phyloP scores from a whole-genome alignment of 2,329 filamentous ascomycete species.

The Trichothecium roseum region DNA sequence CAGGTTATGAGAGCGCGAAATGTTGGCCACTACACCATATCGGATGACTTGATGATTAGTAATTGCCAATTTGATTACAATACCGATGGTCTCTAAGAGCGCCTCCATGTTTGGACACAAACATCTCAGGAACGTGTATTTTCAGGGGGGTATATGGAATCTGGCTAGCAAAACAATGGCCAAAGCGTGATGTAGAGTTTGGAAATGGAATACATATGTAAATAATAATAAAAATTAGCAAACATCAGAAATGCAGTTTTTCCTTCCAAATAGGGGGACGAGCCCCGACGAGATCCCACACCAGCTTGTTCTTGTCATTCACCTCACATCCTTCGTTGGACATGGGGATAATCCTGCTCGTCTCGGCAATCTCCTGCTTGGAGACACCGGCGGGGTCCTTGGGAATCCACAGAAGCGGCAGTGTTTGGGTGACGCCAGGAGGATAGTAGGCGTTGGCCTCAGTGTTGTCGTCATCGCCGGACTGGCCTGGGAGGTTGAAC shows the following conservation, averaged over 20 bases:
- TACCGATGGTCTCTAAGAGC: too few species aligned
- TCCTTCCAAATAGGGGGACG: constrained; percentile 33
- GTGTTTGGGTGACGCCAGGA: constrained; percentile 50
- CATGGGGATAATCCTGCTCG: constrained; percentile 55
- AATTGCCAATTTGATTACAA: too few species aligned
- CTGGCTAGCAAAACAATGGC: too few species aligned
- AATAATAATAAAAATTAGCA: too few species aligned
- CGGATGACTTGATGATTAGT: too few species aligned
- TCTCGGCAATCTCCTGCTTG: constrained; percentile 59
- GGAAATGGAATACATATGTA: too few species aligned
- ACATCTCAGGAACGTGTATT: too few species aligned
- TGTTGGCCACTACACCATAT: constrained; percentile 24
- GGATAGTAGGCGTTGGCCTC: constrained; percentile 63
- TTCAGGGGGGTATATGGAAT: too few species aligned
- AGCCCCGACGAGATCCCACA: constrained; percentile 29
- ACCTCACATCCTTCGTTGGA: constrained; percentile 63
- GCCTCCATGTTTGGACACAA: too few species aligned
- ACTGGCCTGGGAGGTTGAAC: constrained; percentile 32
- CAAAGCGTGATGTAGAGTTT: too few species aligned
- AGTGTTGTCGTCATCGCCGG: constrained; percentile 50
- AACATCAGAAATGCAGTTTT: constrained; percentile 35
- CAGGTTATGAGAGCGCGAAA: constrained; percentile 20
- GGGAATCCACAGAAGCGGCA: constrained; percentile 67
- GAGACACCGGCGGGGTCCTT: constrained; percentile 59
- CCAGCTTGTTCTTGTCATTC: constrained; percentile 48